A percentile compares a stretch with the other conserved stretches of the same genome.
Evolutionary conservation across 257 asterid genomes (phyloP).

Genomic region (Salvia hispanica): DNA sequence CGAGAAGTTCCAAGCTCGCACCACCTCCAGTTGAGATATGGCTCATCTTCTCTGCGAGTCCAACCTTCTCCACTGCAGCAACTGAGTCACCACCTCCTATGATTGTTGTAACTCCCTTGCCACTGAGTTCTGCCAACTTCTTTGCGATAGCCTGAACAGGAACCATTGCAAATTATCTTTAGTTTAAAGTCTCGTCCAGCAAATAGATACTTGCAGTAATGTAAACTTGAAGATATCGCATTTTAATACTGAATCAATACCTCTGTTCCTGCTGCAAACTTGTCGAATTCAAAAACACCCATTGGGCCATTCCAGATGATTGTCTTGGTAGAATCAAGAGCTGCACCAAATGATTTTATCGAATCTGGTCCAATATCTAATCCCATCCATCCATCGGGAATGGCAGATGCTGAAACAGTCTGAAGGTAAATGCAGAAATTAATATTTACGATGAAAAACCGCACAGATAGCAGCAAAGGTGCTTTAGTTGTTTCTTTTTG

Average conservation of each 20-base stretch:
- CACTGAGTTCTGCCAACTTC: slow-evolving; percentile 86
- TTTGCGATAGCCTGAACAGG: slow-evolving; percentile 61
- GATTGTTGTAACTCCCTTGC: slow-evolving; percentile 86
- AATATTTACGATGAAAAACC: not conserved
- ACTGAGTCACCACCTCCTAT: slow-evolving; percentile 94
- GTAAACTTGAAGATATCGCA: not conserved
- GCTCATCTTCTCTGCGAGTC: slow-evolving; percentile 93
- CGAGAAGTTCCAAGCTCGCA: slow-evolving; percentile 92
- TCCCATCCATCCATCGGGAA: slow-evolving; percentile 95
- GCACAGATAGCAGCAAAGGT: not conserved
- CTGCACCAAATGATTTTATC: slow-evolving; percentile 63
- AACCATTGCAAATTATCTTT: not conserved
- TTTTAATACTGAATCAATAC: slow-evolving; percentile 33
- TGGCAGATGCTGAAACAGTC: slow-evolving; percentile 75
- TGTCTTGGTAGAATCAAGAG: slow-evolving; percentile 67
- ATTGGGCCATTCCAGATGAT: slow-evolving; percentile 88
- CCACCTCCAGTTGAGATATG: slow-evolving; percentile 96
- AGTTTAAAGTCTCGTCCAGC: not conserved
- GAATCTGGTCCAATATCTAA: slow-evolving; percentile 82
- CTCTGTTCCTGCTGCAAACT: slow-evolving; percentile 91
- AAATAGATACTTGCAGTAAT: not conserved
- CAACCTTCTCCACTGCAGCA: slow-evolving; percentile 95
- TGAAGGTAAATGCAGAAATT: slow-evolving; percentile 27
- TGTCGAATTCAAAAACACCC: slow-evolving; percentile 88
- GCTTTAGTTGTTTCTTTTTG: not conserved